Percentiles rank a stretch among this genome's conserved stretches.
phyloP scores from a whole-genome alignment of 805 yeast genomes.

The Kuraishia capsulata region DNA sequence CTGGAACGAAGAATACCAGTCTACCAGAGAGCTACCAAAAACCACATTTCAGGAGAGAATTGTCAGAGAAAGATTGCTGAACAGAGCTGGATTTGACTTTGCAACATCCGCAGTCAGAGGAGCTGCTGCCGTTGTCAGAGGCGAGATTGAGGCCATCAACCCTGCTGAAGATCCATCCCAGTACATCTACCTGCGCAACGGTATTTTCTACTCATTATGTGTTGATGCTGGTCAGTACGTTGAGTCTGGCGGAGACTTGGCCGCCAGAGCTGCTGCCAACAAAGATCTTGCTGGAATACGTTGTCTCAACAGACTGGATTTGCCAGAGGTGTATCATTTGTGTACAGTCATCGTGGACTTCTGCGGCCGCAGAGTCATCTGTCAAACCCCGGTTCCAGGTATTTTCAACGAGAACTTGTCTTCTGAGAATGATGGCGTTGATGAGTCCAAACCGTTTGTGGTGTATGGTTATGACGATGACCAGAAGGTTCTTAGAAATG shows the following conservation, averaged over 20 bases:
- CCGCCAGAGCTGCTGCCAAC: slow-evolving; percentile 70
- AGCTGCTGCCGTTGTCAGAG: slow-evolving; percentile 67
- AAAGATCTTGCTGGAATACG: slow-evolving; percentile 74
- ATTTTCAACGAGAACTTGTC: slow-evolving; percentile 43
- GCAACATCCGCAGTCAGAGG: slow-evolving; percentile 68
- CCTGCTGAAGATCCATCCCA: slow-evolving; percentile 58
- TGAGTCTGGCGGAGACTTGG: slow-evolving; percentile 70
- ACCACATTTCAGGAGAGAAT: slow-evolving; percentile 55
- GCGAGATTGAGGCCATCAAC: slow-evolving; percentile 70
- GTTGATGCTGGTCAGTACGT: slow-evolving; percentile 59
- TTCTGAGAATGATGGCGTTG: slow-evolving; percentile 28
- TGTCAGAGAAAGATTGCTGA: slow-evolving; percentile 65
- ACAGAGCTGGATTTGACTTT: slow-evolving; percentile 68
- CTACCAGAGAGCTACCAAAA: slow-evolving; percentile 63
- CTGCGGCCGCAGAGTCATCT: slow-evolving; percentile 78
- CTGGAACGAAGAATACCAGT: slow-evolving; percentile 89
- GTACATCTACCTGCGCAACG: slow-evolving; percentile 68
- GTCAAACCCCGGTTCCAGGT: slow-evolving; percentile 97
- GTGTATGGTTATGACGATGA: slow-evolving; percentile 73
- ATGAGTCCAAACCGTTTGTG: slow-evolving; percentile 29
- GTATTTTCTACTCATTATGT: slow-evolving; percentile 80
- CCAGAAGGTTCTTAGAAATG: slow-evolving; percentile 14
- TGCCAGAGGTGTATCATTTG: slow-evolving; percentile 56
- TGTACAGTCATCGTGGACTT: slow-evolving; percentile 85
- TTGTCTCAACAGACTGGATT: slow-evolving; percentile 56